A percentile compares a stretch with the other conserved stretches of the same genome.
phyloP scores from a whole-genome alignment of 768 basidiomycete species.

The Antrodiella citrinella region DNA sequence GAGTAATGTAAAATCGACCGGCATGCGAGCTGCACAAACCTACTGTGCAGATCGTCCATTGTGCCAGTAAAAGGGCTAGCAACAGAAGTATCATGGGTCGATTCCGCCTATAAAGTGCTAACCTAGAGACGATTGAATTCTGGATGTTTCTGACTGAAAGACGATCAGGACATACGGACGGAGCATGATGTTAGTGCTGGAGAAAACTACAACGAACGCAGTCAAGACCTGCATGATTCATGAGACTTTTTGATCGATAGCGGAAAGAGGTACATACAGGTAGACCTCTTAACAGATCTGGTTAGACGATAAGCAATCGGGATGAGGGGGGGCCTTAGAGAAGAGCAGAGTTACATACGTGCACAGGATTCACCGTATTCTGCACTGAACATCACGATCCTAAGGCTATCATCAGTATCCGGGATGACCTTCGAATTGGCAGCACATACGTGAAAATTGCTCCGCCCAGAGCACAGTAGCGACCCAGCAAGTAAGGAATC shows the following conservation, averaged over 20 bases:
- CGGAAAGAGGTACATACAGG: neutral
- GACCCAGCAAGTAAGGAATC: slow-evolving; percentile 8
- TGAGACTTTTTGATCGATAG: neutral
- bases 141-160: too few relatives aligned
- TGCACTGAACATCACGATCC: too few relatives aligned
- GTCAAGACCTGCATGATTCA: neutral
- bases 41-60: too few relatives aligned
- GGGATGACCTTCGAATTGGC: too few relatives aligned
- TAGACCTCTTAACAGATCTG: neutral
- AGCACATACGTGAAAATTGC: slow-evolving; percentile 1
- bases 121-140: too few relatives aligned
- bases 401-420: too few relatives aligned
- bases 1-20: too few relatives aligned
- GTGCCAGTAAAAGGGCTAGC: neutral
- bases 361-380: too few relatives aligned
- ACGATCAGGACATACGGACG: neutral
- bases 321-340: neutral
- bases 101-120: neutral
- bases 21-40: too few relatives aligned
- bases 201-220: neutral
- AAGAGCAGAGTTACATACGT: too few relatives aligned
- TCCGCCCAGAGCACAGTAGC: slow-evolving; percentile 1
- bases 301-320: too few relatives aligned
- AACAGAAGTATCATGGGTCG: neutral
- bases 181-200: neutral